Percentiles rank a stretch among this genome's conserved stretches.
Conservation (phyloP, 129 eudicot species). For the Pulicaria dysenterica region DNA sequence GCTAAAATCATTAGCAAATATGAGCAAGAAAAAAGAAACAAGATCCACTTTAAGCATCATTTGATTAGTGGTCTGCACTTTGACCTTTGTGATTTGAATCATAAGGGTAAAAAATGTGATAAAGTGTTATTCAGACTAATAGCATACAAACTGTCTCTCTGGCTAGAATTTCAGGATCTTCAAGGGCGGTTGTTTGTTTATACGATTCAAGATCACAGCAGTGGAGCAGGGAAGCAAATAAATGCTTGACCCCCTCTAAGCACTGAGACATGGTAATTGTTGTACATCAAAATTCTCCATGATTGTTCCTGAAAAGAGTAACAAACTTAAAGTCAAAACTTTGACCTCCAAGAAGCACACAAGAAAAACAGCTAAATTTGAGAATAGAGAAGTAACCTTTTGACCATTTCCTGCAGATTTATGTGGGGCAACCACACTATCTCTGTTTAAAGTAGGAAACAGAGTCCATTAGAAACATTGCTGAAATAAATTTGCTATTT, state of each 20-base stretch:
- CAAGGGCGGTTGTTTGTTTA: conserved; percentile 28
- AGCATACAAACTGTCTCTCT: conserved; percentile 73
- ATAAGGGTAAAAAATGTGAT: not conserved
- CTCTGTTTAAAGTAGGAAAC: conserved; percentile 8
- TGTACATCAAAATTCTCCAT: conserved; percentile 46
- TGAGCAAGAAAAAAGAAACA: not conserved
- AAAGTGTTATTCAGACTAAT: not conserved
- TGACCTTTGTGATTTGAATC: too few species aligned
- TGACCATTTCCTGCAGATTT: conserved; percentile 34
- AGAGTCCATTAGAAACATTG: too few species aligned
- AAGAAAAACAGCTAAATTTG: not conserved
- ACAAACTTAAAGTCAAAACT: conserved; percentile 3
- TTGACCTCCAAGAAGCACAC: not conserved
- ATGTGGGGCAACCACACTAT: conserved; percentile 20
- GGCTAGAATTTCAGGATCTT: conserved; percentile 64
- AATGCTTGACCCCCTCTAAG: conserved; percentile 41
- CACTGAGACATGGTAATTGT: conserved; percentile 65
- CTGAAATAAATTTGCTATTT: too few species aligned
- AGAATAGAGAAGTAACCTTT: conserved; percentile 26
- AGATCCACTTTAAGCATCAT: not conserved
- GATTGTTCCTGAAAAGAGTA: conserved; percentile 29
- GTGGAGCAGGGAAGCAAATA: conserved; percentile 33
- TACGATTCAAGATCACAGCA: conserved; percentile 36
- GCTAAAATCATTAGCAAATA: not conserved
- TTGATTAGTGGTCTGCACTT: not conserved